These are phyloP conservation scores for Wallacemonas collosoma DNA, from an alignment of 208 protist genomes.

Conservation along the genomic window DNA sequence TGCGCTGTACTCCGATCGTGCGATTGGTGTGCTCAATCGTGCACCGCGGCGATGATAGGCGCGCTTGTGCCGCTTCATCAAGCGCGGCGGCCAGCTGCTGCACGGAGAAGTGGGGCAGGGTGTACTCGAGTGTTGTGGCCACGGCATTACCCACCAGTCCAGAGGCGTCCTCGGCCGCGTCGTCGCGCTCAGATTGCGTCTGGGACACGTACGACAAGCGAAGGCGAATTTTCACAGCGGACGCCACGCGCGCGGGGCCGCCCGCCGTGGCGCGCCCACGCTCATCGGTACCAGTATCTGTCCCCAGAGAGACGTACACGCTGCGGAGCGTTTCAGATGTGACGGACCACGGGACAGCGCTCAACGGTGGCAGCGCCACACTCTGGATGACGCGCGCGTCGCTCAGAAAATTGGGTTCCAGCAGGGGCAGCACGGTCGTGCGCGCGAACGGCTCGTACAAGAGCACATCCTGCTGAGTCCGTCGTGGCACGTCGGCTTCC, in stretches of 20 bases:
- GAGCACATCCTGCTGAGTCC: background rate
- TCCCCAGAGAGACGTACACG: slow-evolving; percentile 3
- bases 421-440: background rate
- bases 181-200: slow-evolving; percentile 11
- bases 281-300: background rate
- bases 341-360: slow-evolving; percentile 2
- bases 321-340: slow-evolving; percentile 1
- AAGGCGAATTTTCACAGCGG: slow-evolving; percentile 1
- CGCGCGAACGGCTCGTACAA: slow-evolving; percentile 2
- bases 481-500: background rate
- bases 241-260: background rate
- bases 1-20: background rate
- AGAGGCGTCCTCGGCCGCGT: slow-evolving; percentile 4
- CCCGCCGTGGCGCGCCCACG: background rate
- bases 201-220: background rate
- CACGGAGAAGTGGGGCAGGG: slow-evolving; percentile 12
- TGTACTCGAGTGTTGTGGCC: slow-evolving; percentile 21
- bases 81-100: slow-evolving; percentile 11
- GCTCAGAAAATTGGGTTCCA: slow-evolving; percentile 11
- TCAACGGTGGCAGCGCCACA: slow-evolving; percentile 4
- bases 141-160: background rate
- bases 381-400: slow-evolving; percentile 7
- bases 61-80: background rate
- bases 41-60: background rate
- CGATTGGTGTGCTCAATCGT: background rate